These are phyloP conservation scores for Scenedesmus sp. DNA, from an alignment of 163 green algal genomes.

Conservation along the genomic window DNA sequence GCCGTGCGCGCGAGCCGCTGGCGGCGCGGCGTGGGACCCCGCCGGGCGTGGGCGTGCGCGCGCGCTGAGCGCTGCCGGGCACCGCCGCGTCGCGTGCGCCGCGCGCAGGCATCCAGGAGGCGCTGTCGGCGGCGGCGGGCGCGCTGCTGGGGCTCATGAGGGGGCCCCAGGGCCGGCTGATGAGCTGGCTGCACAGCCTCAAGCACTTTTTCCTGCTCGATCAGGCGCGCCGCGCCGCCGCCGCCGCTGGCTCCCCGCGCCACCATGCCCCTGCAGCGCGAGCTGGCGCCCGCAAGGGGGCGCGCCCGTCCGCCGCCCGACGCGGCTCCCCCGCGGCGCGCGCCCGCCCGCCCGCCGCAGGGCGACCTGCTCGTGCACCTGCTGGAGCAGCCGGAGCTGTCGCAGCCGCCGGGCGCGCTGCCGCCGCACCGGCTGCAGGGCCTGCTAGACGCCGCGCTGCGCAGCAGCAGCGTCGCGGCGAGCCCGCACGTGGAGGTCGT, in stretches of 20 bases:
- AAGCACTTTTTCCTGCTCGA: conserved; percentile 88
- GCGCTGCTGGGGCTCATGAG: conserved; percentile 71
- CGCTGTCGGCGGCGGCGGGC: conserved; percentile 59
- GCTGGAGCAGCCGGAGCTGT: conserved; percentile 88
- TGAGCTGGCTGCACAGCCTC: conserved; percentile 65
- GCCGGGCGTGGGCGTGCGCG: too few species aligned
- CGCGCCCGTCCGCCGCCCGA: too few species aligned
- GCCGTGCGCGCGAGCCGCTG: conserved; percentile 46
- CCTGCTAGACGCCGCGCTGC: conserved; percentile 80
- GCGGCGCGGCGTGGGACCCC: too few species aligned
- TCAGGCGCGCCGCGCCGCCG: conserved; percentile 64
- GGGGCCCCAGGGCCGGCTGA: conserved; percentile 48
- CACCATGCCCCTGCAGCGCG: too few species aligned
- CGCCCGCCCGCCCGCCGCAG: too few species aligned
- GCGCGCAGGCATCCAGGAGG: conserved; percentile 55
- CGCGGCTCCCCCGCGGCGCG: too few species aligned
- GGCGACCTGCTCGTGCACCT: conserved; percentile 90
- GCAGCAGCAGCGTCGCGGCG: conserved; percentile 46
- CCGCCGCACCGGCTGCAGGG: conserved; percentile 79
- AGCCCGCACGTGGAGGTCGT: conserved; percentile 70
- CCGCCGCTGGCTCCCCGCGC: too few species aligned
- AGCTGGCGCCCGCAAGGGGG: too few species aligned
- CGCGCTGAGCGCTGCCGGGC: too few species aligned
- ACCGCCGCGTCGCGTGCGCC: too few species aligned
- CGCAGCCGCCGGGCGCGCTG: conserved; percentile 62